Conservation (phyloP, 1,284 basidiomycete genomes). For the Athelia sp. region DNA sequence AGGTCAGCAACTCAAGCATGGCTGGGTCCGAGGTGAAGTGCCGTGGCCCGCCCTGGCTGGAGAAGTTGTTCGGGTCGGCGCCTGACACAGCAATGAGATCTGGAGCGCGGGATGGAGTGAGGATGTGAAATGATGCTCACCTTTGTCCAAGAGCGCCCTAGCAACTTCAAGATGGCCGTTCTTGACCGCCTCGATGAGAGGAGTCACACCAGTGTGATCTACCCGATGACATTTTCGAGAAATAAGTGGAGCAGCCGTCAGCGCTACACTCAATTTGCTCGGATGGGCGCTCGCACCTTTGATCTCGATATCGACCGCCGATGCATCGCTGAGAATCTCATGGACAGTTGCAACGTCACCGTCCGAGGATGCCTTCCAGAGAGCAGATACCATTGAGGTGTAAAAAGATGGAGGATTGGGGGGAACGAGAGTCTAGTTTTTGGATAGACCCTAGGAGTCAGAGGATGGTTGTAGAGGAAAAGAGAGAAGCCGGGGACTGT, state of each 20-base stretch:
- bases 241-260: too few relatives aligned
- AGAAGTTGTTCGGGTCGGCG: slow-evolving; percentile 62
- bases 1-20: slow-evolving; percentile 60
- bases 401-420: slow-evolving; percentile 7
- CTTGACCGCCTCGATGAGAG: slow-evolving; percentile 75
- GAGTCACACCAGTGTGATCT: slow-evolving; percentile 62
- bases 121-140: slow-evolving; percentile 34
- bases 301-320: slow-evolving; percentile 66
- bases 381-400: slow-evolving; percentile 66
- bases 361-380: slow-evolving; percentile 70
- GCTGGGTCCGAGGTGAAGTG: slow-evolving; percentile 60
- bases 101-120: slow-evolving; percentile 16
- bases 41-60: slow-evolving; percentile 57
- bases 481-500: slow-evolving; percentile 14
- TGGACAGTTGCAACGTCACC: slow-evolving; percentile 60
- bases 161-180: slow-evolving; percentile 71
- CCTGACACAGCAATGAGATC: slow-evolving; percentile 35
- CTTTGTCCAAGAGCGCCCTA: slow-evolving; percentile 63
- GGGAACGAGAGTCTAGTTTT: slow-evolving; percentile 1
- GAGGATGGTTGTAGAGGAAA: slow-evolving; percentile 1
- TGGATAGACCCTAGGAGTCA: slow-evolving; percentile 11
- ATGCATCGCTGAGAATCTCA: slow-evolving; percentile 47
- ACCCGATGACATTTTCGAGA: slow-evolving; percentile 3
- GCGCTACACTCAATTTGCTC: slow-evolving; percentile 1
- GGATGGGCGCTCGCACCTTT: slow-evolving; percentile 48